Evolutionary conservation across 2,329 filamentous ascomycete species (phyloP), one percentile per base, ranked within the genome.

Genomic region (Xylaria multiplex): DNA sequence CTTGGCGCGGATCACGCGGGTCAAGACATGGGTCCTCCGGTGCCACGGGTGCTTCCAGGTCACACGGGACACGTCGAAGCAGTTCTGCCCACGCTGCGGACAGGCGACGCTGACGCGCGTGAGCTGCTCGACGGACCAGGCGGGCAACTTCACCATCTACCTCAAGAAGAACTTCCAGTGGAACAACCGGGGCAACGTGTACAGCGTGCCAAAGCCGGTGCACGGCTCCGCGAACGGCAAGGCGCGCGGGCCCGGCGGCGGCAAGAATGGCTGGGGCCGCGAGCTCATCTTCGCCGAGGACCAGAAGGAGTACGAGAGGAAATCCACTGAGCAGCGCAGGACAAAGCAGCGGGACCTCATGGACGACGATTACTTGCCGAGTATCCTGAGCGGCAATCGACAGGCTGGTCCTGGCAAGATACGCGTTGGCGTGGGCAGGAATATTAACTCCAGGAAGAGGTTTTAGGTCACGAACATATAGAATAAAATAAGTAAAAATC

Each of bases 141-240:
- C 89, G 57, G 96, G 96, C 58, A 88, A 90, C 73, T 96, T 97
- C 81, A 89, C 86, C 65, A 80, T 99, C 66, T 92, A 97, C 77
- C 83, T 99, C 66, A 97, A 97, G 84, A 90, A 90, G 79, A 97
- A 97, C 79, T 97, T 96, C 84, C 93, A 97, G 81, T 97, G 91
- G 90, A 98, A 97, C 80, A 97, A 91, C 72, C 87, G 94, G 27
- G 96, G 96, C 59, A 96, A 97, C 79, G 88, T 93, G 43, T 99
- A 91, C 83, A 96, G 93, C 77, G 89, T 99, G 50, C 96, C 96
- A 1, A 98, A 97, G 82, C 92, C 96, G 0, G 87, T 91, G 13
- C 88, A 92, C 67, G 96, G 96, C 2, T 90, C 87, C 14, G 81
- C 94, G 6, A 97, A 89, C 78, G 93, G 93, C 53, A 93, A 93